These are phyloP conservation scores for Aphanomyces stellatus DNA, from an alignment of 352 stramenopile species.

Conservation along the genomic window DNA sequence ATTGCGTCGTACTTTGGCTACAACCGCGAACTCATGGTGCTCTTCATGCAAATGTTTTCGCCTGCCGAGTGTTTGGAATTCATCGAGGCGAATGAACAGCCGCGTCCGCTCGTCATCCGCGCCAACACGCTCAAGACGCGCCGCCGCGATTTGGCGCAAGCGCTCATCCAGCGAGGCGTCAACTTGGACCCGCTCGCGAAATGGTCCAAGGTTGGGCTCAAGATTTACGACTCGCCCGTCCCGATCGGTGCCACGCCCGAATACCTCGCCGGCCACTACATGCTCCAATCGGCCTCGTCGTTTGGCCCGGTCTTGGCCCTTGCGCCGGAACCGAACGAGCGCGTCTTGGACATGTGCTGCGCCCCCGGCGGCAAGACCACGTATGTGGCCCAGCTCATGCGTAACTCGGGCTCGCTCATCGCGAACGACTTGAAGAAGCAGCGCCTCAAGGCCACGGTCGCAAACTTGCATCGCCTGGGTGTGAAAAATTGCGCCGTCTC, in stretches of 20 bases:
- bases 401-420: slow-evolving; percentile 97
- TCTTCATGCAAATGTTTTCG: slow-evolving; percentile 96
- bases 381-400: slow-evolving; percentile 99
- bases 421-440: slow-evolving; percentile 99
- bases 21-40: slow-evolving; percentile 96
- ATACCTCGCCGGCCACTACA: slow-evolving; percentile 99
- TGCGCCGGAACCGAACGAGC: slow-evolving; percentile 93
- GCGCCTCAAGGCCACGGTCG: slow-evolving; percentile 94
- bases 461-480: slow-evolving; percentile 97
- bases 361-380: slow-evolving; percentile 99
- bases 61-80: slow-evolving; percentile 98
- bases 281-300: slow-evolving; percentile 98
- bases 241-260: slow-evolving; percentile 99
- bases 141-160: slow-evolving; percentile 96
- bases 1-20: slow-evolving; percentile 98
- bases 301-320: slow-evolving; percentile 99
- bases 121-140: slow-evolving; percentile 99
- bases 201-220: slow-evolving; percentile 99
- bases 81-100: slow-evolving; percentile 97
- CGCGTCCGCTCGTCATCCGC: slow-evolving; percentile 96
- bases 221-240: slow-evolving; percentile 97
- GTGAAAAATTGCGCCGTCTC: slow-evolving; percentile 97
- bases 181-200: slow-evolving; percentile 96
- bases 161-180: slow-evolving; percentile 98
- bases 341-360: slow-evolving; percentile 97